Evolutionary conservation across 768 basidiomycete genomes (phyloP).

Genomic region (Leccinum disarticulatum): DNA sequence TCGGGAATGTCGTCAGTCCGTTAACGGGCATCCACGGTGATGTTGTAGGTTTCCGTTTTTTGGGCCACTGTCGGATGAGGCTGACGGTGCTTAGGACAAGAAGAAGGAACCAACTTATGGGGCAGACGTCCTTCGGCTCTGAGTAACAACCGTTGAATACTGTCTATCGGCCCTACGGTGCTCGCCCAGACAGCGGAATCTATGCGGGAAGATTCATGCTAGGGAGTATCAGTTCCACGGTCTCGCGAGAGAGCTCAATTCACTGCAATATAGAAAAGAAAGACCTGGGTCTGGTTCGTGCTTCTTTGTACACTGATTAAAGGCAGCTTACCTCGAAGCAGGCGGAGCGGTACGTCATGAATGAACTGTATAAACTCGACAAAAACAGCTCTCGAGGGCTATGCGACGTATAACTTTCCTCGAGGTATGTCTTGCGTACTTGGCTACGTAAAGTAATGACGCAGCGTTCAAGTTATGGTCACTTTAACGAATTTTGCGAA

Average conservation of each 20-base stretch:
- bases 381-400: conserved; percentile 61
- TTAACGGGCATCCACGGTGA: conserved; percentile 52
- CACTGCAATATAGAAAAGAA: conserved; percentile 22
- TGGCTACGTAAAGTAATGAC: conserved; percentile 1
- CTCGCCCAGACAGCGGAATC: conserved; percentile 74
- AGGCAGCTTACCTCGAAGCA: conserved; percentile 32
- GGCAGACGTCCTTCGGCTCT: conserved; percentile 81
- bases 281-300: conserved; percentile 65
- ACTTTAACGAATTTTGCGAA: conserved; percentile 77
- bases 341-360: conserved; percentile 86
- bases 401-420: conserved; percentile 75
- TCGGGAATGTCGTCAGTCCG: too few species aligned
- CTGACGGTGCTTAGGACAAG: conserved; percentile 45
- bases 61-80: not conserved
- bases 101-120: conserved; percentile 81
- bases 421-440: conserved; percentile 50
- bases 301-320: not conserved
- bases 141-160: conserved; percentile 91
- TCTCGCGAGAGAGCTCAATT: conserved; percentile 2
- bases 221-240: conserved; percentile 59
- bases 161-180: conserved; percentile 79
- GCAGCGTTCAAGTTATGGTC: conserved; percentile 54
- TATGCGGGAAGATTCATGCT: conserved; percentile 84
- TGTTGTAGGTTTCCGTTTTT: conserved; percentile 44
- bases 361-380: conserved; percentile 76